These are phyloP conservation scores for Lachnellula hyalina DNA, from an alignment of 2,329 filamentous ascomycete species.

Conservation along the genomic window DNA sequence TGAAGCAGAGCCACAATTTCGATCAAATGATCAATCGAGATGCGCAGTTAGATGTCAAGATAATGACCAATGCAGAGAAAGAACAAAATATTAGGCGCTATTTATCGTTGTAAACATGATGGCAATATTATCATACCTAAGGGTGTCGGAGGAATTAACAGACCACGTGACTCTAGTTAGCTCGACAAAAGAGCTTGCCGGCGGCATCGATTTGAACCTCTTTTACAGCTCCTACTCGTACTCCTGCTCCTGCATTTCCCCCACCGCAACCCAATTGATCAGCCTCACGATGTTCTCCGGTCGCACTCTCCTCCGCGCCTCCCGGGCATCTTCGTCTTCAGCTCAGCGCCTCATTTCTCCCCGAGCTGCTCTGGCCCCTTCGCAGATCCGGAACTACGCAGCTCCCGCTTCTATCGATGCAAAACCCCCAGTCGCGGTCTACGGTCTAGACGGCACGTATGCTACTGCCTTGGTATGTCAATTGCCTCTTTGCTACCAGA, in stretches of 20 bases:
- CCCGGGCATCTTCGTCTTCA: constrained; percentile 25
- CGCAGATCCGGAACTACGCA: constrained; percentile 70
- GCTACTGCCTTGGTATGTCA: constrained; percentile 90
- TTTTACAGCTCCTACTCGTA: neutral
- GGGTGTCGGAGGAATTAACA: too few species aligned
- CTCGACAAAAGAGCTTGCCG: neutral
- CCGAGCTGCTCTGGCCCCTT: constrained; percentile 49
- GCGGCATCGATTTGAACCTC: constrained; percentile 8
- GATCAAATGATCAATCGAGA: too few species aligned
- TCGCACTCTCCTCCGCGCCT: constrained; percentile 29
- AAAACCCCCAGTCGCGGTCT: constrained; percentile 86
- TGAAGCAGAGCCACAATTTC: too few species aligned
- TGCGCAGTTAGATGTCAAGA: too few species aligned
- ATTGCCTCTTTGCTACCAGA: neutral
- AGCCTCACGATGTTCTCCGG: constrained; percentile 30
- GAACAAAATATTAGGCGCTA: too few species aligned
- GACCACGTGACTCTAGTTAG: constrained; percentile 3
- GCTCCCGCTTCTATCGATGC: constrained; percentile 53
- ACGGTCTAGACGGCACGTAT: constrained; percentile 96
- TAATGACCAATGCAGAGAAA: too few species aligned
- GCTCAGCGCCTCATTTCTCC: constrained; percentile 25
- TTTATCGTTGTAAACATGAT: too few species aligned
- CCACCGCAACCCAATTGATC: constrained; percentile 27
- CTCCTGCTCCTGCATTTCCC: constrained; percentile 18
- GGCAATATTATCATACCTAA: too few species aligned